These are phyloP conservation scores for Kwoniella botswanensis DNA, from an alignment of 768 basidiomycete genomes.

Conservation along the genomic window DNA sequence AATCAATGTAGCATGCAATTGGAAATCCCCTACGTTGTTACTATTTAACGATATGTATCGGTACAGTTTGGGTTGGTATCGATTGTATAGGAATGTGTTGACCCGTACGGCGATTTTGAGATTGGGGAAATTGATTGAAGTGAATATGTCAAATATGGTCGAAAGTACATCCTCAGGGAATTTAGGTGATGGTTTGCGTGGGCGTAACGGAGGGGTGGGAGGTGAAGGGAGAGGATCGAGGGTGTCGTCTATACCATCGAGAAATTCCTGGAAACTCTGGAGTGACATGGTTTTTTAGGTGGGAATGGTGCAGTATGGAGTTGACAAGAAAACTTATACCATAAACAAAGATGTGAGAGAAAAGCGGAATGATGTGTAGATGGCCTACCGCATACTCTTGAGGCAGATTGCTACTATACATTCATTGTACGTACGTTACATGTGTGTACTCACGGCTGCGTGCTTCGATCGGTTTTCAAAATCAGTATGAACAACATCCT, in stretches of 20 bases:
- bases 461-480: too few species aligned
- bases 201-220: neutral
- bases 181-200: neutral
- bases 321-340: too few species aligned
- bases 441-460: too few species aligned
- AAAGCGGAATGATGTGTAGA: too few species aligned
- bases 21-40: neutral
- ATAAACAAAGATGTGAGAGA: too few species aligned
- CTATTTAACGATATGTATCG: neutral
- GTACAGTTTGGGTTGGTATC: slow-evolving; percentile 1
- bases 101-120: neutral
- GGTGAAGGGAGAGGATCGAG: neutral
- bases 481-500: too few species aligned
- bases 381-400: too few species aligned
- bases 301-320: too few species aligned
- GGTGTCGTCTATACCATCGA: neutral
- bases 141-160: slow-evolving; percentile 1
- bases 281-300: neutral
- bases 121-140: neutral
- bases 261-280: neutral
- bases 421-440: too few species aligned
- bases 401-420: too few species aligned
- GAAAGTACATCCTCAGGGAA: slow-evolving; percentile 1
- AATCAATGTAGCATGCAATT: neutral
- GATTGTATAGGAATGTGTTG: slow-evolving; percentile 4